Evolutionary conservation across 1,139 yeast genomes (phyloP).

Genomic region (Blastobotrys serpentis): DNA sequence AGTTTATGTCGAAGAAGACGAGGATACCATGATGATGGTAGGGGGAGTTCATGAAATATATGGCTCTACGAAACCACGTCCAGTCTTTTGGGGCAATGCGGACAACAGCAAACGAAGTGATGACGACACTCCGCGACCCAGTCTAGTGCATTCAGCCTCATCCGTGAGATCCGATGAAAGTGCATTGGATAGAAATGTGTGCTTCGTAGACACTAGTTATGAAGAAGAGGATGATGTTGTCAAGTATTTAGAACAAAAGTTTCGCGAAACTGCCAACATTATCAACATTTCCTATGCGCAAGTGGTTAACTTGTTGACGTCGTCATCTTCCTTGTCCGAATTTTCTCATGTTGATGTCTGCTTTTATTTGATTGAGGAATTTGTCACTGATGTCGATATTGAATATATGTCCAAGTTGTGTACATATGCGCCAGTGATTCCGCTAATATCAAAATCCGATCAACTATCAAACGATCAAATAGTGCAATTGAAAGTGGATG

Average conservation of each 20-base stretch:
- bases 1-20: slow-evolving; percentile 31
- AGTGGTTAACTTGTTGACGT: slow-evolving; percentile 28
- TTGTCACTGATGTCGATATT: slow-evolving; percentile 28
- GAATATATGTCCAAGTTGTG: slow-evolving; percentile 30
- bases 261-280: slow-evolving; percentile 31
- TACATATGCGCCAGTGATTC: slow-evolving; percentile 33
- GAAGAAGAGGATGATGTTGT: slow-evolving; percentile 25
- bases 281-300: slow-evolving; percentile 28
- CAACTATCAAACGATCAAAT: slow-evolving; percentile 23
- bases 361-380: slow-evolving; percentile 29
- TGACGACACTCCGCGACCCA: slow-evolving; percentile 19
- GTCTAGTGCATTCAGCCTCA: slow-evolving; percentile 24
- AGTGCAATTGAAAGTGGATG: slow-evolving; percentile 25
- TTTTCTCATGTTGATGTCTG: slow-evolving; percentile 37
- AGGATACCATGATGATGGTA: neutral
- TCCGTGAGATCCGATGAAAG: slow-evolving; percentile 23
- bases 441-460: slow-evolving; percentile 33
- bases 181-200: slow-evolving; percentile 31
- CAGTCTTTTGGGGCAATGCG: slow-evolving; percentile 24
- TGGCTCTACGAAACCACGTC: slow-evolving; percentile 33
- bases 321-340: slow-evolving; percentile 31
- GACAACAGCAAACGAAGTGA: slow-evolving; percentile 1
- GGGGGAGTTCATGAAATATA: slow-evolving; percentile 19
- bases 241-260: slow-evolving; percentile 31
- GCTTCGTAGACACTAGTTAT: slow-evolving; percentile 31